Conservation (phyloP, 257 asterid species). For the Orobanche coerulescens region DNA sequence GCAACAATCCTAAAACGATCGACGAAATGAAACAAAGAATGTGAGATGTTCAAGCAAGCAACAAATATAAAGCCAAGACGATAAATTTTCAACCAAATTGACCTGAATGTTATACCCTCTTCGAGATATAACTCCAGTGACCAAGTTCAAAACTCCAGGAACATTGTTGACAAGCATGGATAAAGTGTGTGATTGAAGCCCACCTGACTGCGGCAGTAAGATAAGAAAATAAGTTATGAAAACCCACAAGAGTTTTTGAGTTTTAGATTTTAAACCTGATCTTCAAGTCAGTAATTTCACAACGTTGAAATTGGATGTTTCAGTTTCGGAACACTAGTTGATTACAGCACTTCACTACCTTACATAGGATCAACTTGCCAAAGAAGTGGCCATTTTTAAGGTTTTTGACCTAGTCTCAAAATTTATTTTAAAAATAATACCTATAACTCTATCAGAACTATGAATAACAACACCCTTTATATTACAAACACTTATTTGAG, state of each 20-base stretch:
- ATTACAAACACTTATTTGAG: too few relatives aligned
- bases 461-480: too few relatives aligned
- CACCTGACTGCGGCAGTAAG: slow-evolving; percentile 54
- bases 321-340: neutral
- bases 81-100: slow-evolving; percentile 6
- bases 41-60: neutral
- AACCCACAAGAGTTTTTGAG: neutral
- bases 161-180: slow-evolving; percentile 59
- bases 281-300: slow-evolving; percentile 9
- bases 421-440: too few relatives aligned
- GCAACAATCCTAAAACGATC: slow-evolving; percentile 2
- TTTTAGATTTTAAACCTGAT: neutral
- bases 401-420: too few relatives aligned
- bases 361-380: neutral
- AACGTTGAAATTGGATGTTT: neutral
- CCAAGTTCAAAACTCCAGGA: slow-evolving; percentile 80
- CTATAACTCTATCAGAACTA: too few relatives aligned
- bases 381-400: neutral
- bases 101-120: slow-evolving; percentile 85
- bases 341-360: neutral
- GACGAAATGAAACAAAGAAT: neutral
- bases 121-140: slow-evolving; percentile 80
- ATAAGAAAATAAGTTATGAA: slow-evolving; percentile 16
- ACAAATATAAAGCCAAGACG: neutral
- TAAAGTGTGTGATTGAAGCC: slow-evolving; percentile 70